Evolutionary conservation across 495 filamentous ascomycete species (phyloP), one percentile per base, ranked within the genome.

Genomic region (Chaetomium fimeti): DNA sequence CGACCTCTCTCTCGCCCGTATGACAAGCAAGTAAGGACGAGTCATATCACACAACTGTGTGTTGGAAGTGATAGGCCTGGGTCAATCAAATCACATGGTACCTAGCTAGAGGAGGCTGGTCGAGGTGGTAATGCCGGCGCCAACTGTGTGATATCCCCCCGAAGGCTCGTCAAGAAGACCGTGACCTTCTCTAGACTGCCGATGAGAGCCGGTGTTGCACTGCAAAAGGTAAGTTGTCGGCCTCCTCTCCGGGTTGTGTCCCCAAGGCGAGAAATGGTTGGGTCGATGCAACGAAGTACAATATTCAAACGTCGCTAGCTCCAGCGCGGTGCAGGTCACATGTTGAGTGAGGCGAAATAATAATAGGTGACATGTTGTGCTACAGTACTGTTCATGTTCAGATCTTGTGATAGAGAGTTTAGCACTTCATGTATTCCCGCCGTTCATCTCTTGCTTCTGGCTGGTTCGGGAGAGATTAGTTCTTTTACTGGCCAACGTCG

Each of bases 271-370:
- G 22, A 16, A 13, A 42, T 57, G 24, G 32, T 15, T 32, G 54
- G 32, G 54, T 28, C 36, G 5, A 40, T 42, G 15, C 54, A 57
- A 40, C 57, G 16, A 42, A 47, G 12, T 42, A 60, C 42, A 28
- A 32, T 40, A 40, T 29, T 45, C 20, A 38, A 7, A 55, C 3
- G 16, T 16, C 36, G 52, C 16, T 36, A 12, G 27, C 24, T 16
- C 49, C 24, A 13, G 49, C 5, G 25, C 24, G 0, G 6, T 28
- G 49, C 4, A 13, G 20, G 13, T 25, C 24, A 43, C 13, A 43
- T 43, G 24, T 12, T 20, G 7, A 32, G 16, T 29, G 18, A 52
- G 25, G 22, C 13, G n/a, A 54, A 32, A 20, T n/a, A 15, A 20
- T n/a, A 15, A 20, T n/a, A 28, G 8, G 8, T 25, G 22, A 22